These are phyloP conservation scores for Colletotrichum sp. DNA, from an alignment of 2,329 filamentous ascomycete genomes.

Conservation along the genomic window DNA sequence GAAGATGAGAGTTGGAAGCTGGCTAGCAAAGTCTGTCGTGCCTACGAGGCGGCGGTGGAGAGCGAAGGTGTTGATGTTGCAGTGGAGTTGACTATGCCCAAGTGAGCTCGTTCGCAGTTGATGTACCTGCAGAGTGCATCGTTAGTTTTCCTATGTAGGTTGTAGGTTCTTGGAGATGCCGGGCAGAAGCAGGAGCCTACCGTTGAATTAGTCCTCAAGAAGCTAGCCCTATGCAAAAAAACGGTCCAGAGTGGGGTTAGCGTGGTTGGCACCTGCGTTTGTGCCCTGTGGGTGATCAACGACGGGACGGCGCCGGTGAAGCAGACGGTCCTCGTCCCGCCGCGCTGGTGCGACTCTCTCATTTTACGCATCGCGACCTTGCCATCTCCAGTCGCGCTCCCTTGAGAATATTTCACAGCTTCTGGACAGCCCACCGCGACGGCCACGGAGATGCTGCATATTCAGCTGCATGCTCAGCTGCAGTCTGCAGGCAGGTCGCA, in stretches of 20 bases:
- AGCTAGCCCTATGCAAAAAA: not conserved
- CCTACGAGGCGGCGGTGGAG: not conserved
- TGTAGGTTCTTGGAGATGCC: not conserved
- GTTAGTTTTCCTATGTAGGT: not conserved
- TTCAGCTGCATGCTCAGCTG: not conserved
- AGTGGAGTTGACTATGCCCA: not conserved
- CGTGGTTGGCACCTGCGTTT: not conserved
- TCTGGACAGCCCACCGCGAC: not conserved
- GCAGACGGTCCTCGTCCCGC: not conserved
- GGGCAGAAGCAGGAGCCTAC: not conserved
- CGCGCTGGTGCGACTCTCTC: conserved; percentile 4
- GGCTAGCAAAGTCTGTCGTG: not conserved
- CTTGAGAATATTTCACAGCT: not conserved
- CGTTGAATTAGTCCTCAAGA: not conserved
- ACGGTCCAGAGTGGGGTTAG: not conserved
- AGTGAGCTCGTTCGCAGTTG: not conserved
- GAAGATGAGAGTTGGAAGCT: not conserved
- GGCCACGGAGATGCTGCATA: not conserved
- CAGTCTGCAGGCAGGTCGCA: not conserved
- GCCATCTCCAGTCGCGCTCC: not conserved
- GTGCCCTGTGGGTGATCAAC: not conserved
- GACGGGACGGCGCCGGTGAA: not conserved
- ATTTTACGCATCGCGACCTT: conserved; percentile 1
- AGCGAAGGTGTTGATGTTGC: not conserved
- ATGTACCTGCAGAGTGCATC: not conserved